A percentile compares a stretch with the other conserved stretches of the same genome.
Conservation (phyloP, 345 rosid species). For the Brassica rapa region DNA sequence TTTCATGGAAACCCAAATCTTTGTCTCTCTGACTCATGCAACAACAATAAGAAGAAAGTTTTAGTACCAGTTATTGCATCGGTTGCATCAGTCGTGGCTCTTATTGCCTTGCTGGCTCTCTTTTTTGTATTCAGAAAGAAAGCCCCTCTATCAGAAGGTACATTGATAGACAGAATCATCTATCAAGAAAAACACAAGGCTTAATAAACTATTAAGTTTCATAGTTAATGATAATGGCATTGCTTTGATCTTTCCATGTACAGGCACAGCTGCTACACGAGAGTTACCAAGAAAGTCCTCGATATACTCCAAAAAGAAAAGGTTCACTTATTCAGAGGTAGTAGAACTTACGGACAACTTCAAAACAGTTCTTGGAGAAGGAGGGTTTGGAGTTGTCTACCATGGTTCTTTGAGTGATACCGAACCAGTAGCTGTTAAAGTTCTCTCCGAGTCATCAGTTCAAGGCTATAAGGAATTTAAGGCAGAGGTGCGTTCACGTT, state of each 20-base stretch:
- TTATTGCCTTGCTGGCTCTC: constrained; percentile 23
- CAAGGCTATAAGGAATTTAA: constrained; percentile 49
- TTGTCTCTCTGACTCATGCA: constrained; percentile 38
- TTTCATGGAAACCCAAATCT: constrained; percentile 44
- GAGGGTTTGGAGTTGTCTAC: constrained; percentile 47
- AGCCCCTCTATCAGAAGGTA: constrained; percentile 5
- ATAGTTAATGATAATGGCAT: background rate
- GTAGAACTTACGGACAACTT: constrained; percentile 42
- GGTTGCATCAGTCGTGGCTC: constrained; percentile 2
- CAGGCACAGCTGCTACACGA: background rate
- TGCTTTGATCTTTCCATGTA: background rate
- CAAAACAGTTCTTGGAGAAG: constrained; percentile 44
- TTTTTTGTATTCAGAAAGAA: constrained; percentile 21
- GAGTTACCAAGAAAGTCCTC: constrained; percentile 26
- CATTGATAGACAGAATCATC: background rate
- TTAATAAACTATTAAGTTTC: background rate
- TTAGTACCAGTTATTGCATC: constrained; percentile 37
- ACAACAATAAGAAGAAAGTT: constrained; percentile 15
- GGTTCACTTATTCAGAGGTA: constrained; percentile 40
- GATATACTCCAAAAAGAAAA: constrained; percentile 33
- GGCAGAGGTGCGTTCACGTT: constrained; percentile 37
- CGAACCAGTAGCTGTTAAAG: constrained; percentile 47
- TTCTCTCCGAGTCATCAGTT: constrained; percentile 44
- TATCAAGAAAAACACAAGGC: background rate
- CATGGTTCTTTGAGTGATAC: constrained; percentile 39